These are phyloP conservation scores for Aristolochia fimbriata DNA, from an alignment of 164 flowering plant species.

Conservation along the genomic window DNA sequence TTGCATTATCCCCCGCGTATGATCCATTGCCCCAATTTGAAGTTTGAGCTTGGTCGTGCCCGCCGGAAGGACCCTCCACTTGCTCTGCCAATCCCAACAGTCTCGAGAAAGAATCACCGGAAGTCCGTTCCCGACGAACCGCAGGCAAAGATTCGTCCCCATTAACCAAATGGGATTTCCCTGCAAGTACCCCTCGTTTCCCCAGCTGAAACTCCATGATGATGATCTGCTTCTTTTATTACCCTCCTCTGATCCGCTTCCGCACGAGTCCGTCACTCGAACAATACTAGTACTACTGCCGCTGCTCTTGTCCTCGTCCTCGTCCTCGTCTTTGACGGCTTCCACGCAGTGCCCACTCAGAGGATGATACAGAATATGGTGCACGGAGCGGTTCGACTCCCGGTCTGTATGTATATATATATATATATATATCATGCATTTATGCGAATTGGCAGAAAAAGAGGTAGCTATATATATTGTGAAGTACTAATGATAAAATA, in stretches of 20 bases:
- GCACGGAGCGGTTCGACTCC: constrained; percentile 5
- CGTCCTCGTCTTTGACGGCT: neutral
- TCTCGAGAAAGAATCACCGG: neutral
- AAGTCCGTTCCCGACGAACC: neutral
- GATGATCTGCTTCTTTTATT: too few species aligned
- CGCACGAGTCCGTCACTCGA: neutral
- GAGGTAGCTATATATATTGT: too few species aligned
- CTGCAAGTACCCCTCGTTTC: neutral
- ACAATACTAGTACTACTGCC: neutral
- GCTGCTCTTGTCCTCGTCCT: too few species aligned
- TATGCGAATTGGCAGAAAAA: too few species aligned
- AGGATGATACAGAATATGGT: constrained; percentile 24
- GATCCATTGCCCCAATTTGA: neutral
- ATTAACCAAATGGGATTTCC: neutral
- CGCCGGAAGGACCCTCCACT: neutral
- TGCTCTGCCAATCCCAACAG: neutral
- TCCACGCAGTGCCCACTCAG: constrained; percentile 3
- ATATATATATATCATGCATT: too few species aligned
- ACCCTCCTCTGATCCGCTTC: neutral
- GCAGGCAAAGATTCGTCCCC: neutral
- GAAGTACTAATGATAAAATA: too few species aligned
- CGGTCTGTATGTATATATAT: too few species aligned
- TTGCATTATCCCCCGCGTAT: neutral
- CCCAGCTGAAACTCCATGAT: constrained; percentile 3
- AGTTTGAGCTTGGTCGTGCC: neutral